These are phyloP conservation scores for Rhipidocladum racemiflorum DNA, from an alignment of 176 grass and related monocot species.

Conservation along the genomic window DNA sequence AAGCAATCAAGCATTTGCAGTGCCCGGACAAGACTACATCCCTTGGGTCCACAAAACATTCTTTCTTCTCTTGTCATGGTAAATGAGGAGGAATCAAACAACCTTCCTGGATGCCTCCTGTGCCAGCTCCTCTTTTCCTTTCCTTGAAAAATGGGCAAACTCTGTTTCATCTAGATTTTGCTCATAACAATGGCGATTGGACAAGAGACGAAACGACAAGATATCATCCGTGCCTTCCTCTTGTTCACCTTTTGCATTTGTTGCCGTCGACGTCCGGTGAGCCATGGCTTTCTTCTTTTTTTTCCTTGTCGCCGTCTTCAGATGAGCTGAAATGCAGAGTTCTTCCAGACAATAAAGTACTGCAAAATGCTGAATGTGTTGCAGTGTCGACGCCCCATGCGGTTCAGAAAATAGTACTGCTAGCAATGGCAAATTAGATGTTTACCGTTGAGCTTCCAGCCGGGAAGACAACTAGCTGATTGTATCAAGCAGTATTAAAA, in stretches of 20 bases:
- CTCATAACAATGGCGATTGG: background rate
- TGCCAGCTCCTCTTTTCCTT: background rate
- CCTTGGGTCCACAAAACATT: constrained; percentile 13
- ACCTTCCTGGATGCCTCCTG: background rate
- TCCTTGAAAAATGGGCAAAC: background rate
- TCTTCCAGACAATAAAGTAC: background rate
- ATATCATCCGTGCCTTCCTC: background rate
- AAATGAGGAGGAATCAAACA: background rate
- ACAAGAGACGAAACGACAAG: background rate
- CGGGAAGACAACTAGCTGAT: background rate
- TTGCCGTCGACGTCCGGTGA: background rate
- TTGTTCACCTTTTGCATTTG: background rate
- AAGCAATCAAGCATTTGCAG: background rate
- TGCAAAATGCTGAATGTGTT: background rate
- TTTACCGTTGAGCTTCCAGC: constrained; percentile 10
- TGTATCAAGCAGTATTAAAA: background rate
- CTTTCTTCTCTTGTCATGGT: background rate
- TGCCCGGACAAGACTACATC: constrained; percentile 16
- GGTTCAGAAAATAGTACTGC: background rate
- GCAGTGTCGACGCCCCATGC: background rate
- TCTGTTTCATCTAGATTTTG: background rate
- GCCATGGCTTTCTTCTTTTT: background rate
- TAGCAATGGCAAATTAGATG: constrained; percentile 2
- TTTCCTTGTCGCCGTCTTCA: background rate
- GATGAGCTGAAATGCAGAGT: background rate